Conservation (phyloP, 2,329 filamentous ascomycete species). For the Gnomoniopsis smithogilvyi region DNA sequence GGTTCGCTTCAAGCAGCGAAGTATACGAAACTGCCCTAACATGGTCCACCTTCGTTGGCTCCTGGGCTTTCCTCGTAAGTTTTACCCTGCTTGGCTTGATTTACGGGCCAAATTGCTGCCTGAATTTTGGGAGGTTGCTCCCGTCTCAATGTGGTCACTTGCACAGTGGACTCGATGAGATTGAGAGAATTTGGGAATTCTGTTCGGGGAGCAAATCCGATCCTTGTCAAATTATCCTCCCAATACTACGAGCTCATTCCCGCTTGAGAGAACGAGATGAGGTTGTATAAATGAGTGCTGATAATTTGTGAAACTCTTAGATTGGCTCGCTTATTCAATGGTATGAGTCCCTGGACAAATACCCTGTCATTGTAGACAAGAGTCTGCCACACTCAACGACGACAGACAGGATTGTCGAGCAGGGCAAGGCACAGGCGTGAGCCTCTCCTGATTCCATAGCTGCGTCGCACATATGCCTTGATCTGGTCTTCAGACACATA, state of each 20-base stretch:
- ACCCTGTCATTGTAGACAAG: constrained; percentile 23
- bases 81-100: fast-evolving
- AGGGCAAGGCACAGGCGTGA: not conserved
- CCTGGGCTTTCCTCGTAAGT: constrained; percentile 44
- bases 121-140: not conserved
- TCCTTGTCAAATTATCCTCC: not conserved
- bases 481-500: too few relatives aligned
- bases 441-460: not conserved
- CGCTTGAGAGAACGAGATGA: not conserved
- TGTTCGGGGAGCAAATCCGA: not conserved
- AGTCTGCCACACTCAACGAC: not conserved
- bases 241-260: not conserved
- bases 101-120: too few relatives aligned
- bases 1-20: constrained; percentile 39
- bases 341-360: constrained; percentile 32
- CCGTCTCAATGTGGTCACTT: not conserved
- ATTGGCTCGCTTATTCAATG: constrained; percentile 30
- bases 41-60: constrained; percentile 47
- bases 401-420: not conserved
- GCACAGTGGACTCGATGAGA: not conserved
- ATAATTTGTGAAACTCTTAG: constrained; percentile 14
- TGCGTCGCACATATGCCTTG: not conserved
- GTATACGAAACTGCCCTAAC: constrained; percentile 44
- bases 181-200: not conserved
- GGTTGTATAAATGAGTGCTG: not conserved